Evolutionary conservation across 2,329 filamentous ascomycete species (phyloP).

Genomic region (Pseudodiploospora longispora): DNA sequence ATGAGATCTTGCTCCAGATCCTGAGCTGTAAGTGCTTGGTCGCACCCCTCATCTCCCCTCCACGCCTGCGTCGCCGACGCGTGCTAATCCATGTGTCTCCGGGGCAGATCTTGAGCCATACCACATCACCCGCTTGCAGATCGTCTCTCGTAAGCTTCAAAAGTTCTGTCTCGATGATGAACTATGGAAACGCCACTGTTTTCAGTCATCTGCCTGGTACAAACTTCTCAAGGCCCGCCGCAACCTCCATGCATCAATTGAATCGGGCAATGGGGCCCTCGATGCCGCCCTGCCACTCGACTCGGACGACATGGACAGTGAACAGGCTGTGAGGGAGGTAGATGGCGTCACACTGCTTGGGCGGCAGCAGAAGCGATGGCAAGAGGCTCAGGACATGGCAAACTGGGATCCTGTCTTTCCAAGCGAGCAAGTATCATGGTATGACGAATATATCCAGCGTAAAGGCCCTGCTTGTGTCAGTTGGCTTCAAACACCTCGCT

Average conservation of each 20-base stretch:
- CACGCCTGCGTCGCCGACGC: not conserved
- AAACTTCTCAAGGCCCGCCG: conserved; percentile 43
- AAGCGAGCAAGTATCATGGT: conserved; percentile 69
- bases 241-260: conserved; percentile 22
- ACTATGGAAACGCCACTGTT: conserved; percentile 70
- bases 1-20: conserved; percentile 57
- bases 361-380: conserved; percentile 11
- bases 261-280: conserved; percentile 3
- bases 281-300: conserved; percentile 25
- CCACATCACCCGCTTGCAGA: conserved; percentile 55
- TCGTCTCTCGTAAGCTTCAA: conserved; percentile 58
- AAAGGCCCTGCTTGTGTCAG: conserved; percentile 64
- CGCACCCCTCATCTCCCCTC: conserved; percentile 1
- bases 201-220: conserved; percentile 60
- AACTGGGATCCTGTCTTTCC: conserved; percentile 80
- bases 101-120: conserved; percentile 27
- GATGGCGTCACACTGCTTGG: not conserved
- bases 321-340: conserved; percentile 11
- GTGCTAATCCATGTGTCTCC: not conserved
- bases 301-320: conserved; percentile 11
- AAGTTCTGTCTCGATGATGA: conserved; percentile 63
- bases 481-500: conserved; percentile 64
- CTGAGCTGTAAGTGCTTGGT: conserved; percentile 44
- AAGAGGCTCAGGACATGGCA: conserved; percentile 47
- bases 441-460: conserved; percentile 79